These are phyloP conservation scores for Emergomyces orientalis DNA, from an alignment of 2,329 filamentous ascomycete species.

Conservation along the genomic window DNA sequence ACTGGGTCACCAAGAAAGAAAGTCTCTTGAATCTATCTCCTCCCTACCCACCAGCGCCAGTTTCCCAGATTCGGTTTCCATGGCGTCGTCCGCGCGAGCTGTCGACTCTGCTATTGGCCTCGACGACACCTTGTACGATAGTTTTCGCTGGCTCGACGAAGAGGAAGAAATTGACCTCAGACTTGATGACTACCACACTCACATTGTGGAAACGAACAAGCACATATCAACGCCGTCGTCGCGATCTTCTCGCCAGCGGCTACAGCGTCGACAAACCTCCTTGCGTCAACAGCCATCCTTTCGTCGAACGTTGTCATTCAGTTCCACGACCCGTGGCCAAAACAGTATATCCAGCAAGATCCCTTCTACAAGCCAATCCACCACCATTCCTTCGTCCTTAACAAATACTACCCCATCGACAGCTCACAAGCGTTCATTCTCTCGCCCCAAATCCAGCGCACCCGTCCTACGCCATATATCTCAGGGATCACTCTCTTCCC, in stretches of 20 bases:
- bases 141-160: conserved; percentile 65
- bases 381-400: conserved; percentile 23
- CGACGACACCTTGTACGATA: conserved; percentile 53
- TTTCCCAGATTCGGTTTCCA: conserved; percentile 17
- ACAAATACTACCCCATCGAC: conserved; percentile 20
- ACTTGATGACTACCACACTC: conserved; percentile 61
- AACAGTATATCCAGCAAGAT: conserved; percentile 27
- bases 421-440: conserved; percentile 23
- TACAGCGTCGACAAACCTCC: conserved; percentile 5
- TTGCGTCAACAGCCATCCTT: conserved; percentile 5
- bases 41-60: conserved; percentile 3
- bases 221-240: conserved; percentile 32
- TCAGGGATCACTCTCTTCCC: conserved; percentile 43
- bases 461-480: conserved; percentile 48
- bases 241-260: conserved; percentile 6
- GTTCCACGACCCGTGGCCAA: conserved; percentile 52
- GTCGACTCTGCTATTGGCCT: conserved; percentile 31
- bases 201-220: conserved; percentile 46
- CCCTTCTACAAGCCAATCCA: conserved; percentile 37
- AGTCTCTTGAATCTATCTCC: conserved; percentile 23
- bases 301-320: conserved; percentile 51
- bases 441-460: conserved; percentile 36
- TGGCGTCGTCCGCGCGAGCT: conserved; percentile 21
- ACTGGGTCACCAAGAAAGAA: conserved; percentile 31
- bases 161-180: conserved; percentile 61